A percentile compares a stretch with the other conserved stretches of the same genome.
Evolutionary conservation across 169 alveolate species (phyloP).

Genomic region (Fabrea salina): DNA sequence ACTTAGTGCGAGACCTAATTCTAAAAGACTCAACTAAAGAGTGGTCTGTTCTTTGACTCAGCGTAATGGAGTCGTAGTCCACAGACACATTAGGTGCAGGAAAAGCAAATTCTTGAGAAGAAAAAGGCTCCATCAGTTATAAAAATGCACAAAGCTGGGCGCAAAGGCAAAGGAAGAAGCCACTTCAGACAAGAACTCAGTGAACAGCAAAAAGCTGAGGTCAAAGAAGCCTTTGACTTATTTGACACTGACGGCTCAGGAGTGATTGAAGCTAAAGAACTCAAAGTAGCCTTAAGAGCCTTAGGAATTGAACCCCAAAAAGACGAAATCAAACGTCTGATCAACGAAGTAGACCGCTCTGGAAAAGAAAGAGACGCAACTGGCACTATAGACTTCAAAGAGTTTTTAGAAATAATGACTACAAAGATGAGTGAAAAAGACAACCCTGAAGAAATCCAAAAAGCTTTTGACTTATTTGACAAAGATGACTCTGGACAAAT

Average conservation of each 20-base stretch:
- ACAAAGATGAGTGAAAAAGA: conserved; percentile 44
- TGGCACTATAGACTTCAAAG: conserved; percentile 83
- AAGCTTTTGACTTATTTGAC: conserved; percentile 37
- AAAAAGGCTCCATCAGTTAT: neutral
- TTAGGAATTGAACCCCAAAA: conserved; percentile 86
- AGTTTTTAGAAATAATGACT: conserved; percentile 69
- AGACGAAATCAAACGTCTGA: conserved; percentile 77
- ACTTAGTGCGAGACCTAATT: no score
- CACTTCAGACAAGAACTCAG: conserved; percentile 71
- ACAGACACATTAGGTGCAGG: no score
- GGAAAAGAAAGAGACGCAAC: conserved; percentile 69
- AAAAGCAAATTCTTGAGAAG: no score
- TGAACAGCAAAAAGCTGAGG: conserved; percentile 83
- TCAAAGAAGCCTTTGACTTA: conserved; percentile 82
- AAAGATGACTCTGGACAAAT: conserved; percentile 19
- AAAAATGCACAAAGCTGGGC: neutral
- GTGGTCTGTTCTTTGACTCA: no score
- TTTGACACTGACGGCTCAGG: conserved; percentile 86
- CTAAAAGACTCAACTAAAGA: no score
- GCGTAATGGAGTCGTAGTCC: no score
- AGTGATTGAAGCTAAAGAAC: conserved; percentile 81
- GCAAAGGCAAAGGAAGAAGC: conserved; percentile 25
- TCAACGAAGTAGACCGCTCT: conserved; percentile 56
- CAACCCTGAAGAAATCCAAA: conserved; percentile 30
- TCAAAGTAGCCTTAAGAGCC: conserved; percentile 87